Evolutionary conservation across 495 filamentous ascomycete species (phyloP).

Genomic region (Oidiodendron maius): DNA sequence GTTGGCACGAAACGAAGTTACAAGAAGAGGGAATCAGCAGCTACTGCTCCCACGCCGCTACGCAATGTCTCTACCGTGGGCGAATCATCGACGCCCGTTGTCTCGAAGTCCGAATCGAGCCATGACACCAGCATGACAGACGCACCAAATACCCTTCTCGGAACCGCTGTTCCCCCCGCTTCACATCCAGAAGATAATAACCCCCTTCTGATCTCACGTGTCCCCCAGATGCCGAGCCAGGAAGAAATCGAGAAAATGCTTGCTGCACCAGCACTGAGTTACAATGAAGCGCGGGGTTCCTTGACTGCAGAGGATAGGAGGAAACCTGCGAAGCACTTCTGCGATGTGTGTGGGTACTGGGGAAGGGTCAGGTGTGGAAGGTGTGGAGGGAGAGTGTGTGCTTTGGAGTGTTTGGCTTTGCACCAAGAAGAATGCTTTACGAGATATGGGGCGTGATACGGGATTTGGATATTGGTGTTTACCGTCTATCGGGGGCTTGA

Average conservation of each 20-base stretch:
- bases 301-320: constrained; percentile 37
- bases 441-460: constrained; percentile 57
- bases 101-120: constrained; percentile 15
- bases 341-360: constrained; percentile 91
- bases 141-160: constrained; percentile 10
- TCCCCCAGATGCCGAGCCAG: constrained; percentile 59
- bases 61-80: constrained; percentile 12
- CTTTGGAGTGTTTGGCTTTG: constrained; percentile 69
- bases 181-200: constrained; percentile 49
- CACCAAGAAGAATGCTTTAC: constrained; percentile 69
- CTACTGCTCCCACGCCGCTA: constrained; percentile 14
- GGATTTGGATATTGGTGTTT: too few relatives aligned
- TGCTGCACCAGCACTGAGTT: constrained; percentile 68
- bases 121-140: constrained; percentile 11
- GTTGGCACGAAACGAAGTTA: constrained; percentile 14
- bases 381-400: constrained; percentile 76
- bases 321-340: constrained; percentile 67
- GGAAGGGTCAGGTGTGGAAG: constrained; percentile 78
- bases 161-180: constrained; percentile 21
- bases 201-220: constrained; percentile 54
- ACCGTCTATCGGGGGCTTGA: too few relatives aligned
- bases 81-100: constrained; percentile 18
- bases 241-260: constrained; percentile 64
- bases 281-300: constrained; percentile 64
- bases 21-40: constrained; percentile 31